Percentiles rank a stretch among this genome's conserved stretches.
phyloP scores from a whole-genome alignment of 257 asterid genomes.

The Thymus quinquecostatus region DNA sequence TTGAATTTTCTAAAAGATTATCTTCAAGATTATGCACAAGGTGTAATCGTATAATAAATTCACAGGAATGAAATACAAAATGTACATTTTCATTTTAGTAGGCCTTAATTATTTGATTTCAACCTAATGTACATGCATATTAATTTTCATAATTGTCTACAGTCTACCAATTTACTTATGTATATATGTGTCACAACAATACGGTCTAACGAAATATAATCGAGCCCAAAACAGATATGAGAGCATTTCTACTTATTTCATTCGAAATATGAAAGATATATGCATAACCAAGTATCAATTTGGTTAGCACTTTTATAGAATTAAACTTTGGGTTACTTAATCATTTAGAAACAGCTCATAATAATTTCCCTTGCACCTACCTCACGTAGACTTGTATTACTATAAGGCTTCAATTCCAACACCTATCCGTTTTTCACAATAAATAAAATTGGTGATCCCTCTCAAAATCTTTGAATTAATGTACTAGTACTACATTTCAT shows the following conservation, averaged over 20 bases:
- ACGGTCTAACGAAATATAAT: too few species aligned
- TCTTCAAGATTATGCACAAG: neutral
- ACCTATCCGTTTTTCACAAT: slow-evolving; percentile 1
- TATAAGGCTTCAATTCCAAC: neutral
- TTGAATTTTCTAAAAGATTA: too few species aligned
- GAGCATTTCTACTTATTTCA: too few species aligned
- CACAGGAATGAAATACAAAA: neutral
- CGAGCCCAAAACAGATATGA: too few species aligned
- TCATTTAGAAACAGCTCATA: neutral
- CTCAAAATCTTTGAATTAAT: neutral
- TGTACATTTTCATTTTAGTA: neutral
- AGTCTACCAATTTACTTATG: too few species aligned
- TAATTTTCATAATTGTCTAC: neutral
- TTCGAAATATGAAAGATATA: too few species aligned
- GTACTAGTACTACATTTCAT: too few species aligned
- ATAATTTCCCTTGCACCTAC: neutral
- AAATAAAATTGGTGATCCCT: neutral
- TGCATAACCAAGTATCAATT: too few species aligned
- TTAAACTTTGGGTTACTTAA: neutral
- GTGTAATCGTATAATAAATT: neutral
- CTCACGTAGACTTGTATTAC: neutral
- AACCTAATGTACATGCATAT: too few species aligned
- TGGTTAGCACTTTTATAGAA: neutral
- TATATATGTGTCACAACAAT: too few species aligned
- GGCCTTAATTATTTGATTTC: too few species aligned